phyloP scores from a whole-genome alignment of 495 filamentous ascomycete species.

The Staphylotrichum tortipilum region DNA sequence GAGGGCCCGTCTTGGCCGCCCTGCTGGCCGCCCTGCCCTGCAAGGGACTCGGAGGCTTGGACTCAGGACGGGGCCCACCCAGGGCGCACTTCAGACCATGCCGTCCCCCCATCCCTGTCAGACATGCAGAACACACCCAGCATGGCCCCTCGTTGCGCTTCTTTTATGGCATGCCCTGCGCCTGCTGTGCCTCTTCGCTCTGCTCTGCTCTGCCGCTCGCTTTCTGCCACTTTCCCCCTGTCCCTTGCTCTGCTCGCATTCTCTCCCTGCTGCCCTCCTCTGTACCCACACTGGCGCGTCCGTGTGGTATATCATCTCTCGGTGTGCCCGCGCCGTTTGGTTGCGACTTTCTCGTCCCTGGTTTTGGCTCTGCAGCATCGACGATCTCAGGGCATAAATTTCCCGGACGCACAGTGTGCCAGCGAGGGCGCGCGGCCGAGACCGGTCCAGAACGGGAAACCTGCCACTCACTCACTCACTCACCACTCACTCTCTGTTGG shows the following conservation, averaged over 20 bases:
- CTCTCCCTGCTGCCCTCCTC: neutral
- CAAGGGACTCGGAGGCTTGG: neutral
- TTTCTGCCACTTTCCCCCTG: no score
- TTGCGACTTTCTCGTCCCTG: neutral
- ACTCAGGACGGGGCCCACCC: neutral
- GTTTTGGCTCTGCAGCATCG: no score
- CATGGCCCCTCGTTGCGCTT: no score
- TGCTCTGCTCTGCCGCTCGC: neutral
- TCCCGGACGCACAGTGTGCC: no score
- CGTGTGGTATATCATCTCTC: no score
- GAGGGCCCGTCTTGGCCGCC: neutral
- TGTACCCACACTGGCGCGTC: no score
- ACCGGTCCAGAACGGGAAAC: no score
- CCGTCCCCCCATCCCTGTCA: neutral
- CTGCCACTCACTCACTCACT: no score
- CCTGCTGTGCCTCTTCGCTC: constrained; percentile 2
- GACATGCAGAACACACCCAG: neutral
- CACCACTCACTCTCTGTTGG: no score
- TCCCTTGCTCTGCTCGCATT: neutral
- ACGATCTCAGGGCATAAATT: no score
- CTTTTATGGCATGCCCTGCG: neutral
- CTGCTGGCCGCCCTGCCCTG: neutral
- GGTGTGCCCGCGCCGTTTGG: neutral
- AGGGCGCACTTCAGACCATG: neutral
- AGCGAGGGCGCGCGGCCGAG: no score